Conservation (phyloP, 2,329 filamentous ascomycete species). For the Alternaria consortialis region DNA sequence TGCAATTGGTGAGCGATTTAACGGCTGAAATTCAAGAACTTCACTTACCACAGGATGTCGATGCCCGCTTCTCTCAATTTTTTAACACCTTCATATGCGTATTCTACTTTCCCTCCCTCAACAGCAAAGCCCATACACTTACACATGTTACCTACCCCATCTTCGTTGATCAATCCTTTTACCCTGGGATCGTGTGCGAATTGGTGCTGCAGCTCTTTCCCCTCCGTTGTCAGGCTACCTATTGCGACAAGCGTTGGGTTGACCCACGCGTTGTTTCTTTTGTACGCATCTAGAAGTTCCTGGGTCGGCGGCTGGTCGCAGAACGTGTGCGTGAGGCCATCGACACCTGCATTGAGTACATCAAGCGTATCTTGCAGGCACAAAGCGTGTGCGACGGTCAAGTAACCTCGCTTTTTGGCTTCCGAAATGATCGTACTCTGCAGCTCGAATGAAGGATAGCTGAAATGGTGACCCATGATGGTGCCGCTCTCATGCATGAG, state of each 20-base stretch:
- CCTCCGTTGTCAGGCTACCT: constrained; percentile 54
- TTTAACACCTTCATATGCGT: constrained; percentile 55
- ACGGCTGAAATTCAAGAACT: no score
- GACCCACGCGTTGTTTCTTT: constrained; percentile 53
- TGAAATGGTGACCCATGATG: constrained; percentile 49
- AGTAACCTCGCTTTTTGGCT: constrained; percentile 48
- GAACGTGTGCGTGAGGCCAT: constrained; percentile 57
- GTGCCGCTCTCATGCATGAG: constrained; percentile 61
- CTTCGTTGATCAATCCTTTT: constrained; percentile 44
- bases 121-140: constrained; percentile 53
- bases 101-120: constrained; percentile 45
- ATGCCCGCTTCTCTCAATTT: constrained; percentile 52
- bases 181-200: constrained; percentile 55
- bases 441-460: constrained; percentile 54
- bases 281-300: constrained; percentile 54
- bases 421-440: constrained; percentile 57
- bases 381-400: constrained; percentile 54
- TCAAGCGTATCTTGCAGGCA: constrained; percentile 54
- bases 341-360: constrained; percentile 53
- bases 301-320: constrained; percentile 52
- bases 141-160: constrained; percentile 50
- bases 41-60: constrained; percentile 52
- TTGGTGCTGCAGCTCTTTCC: constrained; percentile 48
- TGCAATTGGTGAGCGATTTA: constrained; percentile 24
- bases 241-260: constrained; percentile 56